These are phyloP conservation scores for Monosporozyma aerobia DNA, from an alignment of 805 yeast species.

Conservation along the genomic window DNA sequence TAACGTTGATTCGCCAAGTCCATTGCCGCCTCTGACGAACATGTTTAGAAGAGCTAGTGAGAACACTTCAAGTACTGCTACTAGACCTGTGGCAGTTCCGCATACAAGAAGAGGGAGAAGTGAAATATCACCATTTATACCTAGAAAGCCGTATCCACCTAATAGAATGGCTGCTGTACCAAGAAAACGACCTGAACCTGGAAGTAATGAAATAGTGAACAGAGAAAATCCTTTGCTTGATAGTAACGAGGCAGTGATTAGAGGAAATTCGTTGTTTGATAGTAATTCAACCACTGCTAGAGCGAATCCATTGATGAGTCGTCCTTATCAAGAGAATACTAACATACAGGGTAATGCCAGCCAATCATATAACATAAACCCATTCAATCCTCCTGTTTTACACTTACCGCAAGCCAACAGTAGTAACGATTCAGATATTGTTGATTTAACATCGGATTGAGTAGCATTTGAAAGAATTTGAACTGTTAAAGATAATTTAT, in stretches of 20 bases:
- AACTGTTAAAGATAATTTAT: background rate
- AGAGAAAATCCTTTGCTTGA: background rate
- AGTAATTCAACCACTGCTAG: background rate
- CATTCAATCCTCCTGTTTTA: background rate
- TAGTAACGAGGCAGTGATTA: background rate
- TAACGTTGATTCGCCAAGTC: background rate
- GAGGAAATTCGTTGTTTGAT: background rate
- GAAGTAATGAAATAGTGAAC: background rate
- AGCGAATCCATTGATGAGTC: background rate
- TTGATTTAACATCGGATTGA: conserved; percentile 12
- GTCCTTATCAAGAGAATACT: background rate
- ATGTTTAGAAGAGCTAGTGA: background rate
- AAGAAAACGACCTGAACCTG: conserved; percentile 17
- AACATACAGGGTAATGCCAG: background rate
- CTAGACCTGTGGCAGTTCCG: background rate
- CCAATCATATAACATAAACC: background rate
- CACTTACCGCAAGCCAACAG: background rate
- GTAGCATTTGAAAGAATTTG: conserved; percentile 28
- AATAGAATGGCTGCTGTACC: conserved; percentile 11
- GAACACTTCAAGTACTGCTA: background rate
- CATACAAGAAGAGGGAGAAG: conserved; percentile 3
- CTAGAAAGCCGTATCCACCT: conserved; percentile 22
- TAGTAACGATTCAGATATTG: conserved; percentile 5
- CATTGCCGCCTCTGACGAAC: background rate
- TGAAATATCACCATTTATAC: conserved; percentile 26